Evolutionary conservation across 208 protist genomes (phyloP).

Genomic region (Acanthamoeba sp.): DNA sequence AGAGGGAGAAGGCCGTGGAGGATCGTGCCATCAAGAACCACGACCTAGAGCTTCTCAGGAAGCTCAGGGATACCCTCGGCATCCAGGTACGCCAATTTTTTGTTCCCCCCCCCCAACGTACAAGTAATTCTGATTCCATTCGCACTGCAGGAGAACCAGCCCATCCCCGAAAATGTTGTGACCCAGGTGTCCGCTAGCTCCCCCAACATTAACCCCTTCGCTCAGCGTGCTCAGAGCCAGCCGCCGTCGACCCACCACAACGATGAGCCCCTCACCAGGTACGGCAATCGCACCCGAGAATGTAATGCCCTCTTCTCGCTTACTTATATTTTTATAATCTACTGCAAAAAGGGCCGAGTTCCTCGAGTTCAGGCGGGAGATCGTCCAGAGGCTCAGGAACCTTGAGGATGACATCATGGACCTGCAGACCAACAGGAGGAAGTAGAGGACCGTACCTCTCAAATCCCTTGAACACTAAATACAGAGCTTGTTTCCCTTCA

Average conservation of each 20-base stretch:
- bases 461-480: too few relatives aligned
- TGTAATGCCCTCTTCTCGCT: background rate
- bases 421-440: conserved; percentile 14
- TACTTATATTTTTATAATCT: too few relatives aligned
- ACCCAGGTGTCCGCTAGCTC: background rate
- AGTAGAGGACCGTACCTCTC: background rate
- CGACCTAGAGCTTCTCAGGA: conserved; percentile 43
- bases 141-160: background rate
- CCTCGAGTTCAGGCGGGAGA: conserved; percentile 14
- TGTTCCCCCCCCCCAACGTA: background rate
- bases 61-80: conserved; percentile 60
- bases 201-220: background rate
- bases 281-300: background rate
- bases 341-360: background rate
- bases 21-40: conserved; percentile 52
- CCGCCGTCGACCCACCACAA: background rate
- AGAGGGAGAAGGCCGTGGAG: conserved; percentile 62
- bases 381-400: conserved; percentile 53
- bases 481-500: too few relatives aligned
- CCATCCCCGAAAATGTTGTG: background rate
- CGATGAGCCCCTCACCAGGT: background rate
- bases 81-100: conserved; percentile 18
- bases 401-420: conserved; percentile 64
- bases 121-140: background rate
- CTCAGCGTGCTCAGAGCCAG: background rate